Conservation (phyloP, 805 yeast species). For the Zygosaccharomyces bailii region DNA sequence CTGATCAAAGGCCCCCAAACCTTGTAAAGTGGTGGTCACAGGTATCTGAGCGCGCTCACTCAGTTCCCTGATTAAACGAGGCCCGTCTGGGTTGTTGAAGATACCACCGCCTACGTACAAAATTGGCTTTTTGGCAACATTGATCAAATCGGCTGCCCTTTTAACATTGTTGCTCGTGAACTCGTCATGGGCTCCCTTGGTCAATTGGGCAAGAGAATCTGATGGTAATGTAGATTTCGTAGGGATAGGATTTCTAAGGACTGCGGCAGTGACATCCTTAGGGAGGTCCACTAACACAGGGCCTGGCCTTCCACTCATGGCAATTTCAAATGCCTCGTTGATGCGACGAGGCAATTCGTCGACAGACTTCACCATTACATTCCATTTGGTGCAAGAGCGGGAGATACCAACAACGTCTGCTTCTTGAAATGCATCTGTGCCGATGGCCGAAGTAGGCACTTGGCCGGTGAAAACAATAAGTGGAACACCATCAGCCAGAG, state of each 20-base stretch:
- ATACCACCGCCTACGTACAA: conserved; percentile 93
- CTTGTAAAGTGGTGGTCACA: conserved; percentile 94
- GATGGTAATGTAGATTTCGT: conserved; percentile 70
- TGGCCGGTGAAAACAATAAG: conserved; percentile 96
- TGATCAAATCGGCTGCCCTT: conserved; percentile 74
- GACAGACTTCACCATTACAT: conserved; percentile 94
- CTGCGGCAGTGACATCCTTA: conserved; percentile 94
- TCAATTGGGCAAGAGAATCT: conserved; percentile 62
- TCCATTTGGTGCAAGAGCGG: conserved; percentile 97
- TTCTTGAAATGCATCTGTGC: conserved; percentile 99
- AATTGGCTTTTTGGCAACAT: conserved; percentile 81
- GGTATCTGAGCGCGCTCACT: conserved; percentile 91
- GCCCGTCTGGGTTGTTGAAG: conserved; percentile 75
- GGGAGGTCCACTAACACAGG: conserved; percentile 97
- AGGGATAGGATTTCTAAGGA: conserved; percentile 84
- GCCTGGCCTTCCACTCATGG: conserved; percentile 94
- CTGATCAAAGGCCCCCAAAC: conserved; percentile 92
- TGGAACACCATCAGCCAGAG: conserved; percentile 95
- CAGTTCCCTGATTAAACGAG: conserved; percentile 70
- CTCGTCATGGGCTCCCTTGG: conserved; percentile 65
- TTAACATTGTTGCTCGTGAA: conserved; percentile 70
- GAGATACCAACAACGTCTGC: conserved; percentile 98
- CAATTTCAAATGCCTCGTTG: conserved; percentile 97
- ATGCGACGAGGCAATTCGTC: conserved; percentile 93
- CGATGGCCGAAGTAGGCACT: conserved; percentile 92